Evolutionary conservation across 345 rosid species (phyloP).

Genomic region (Citrus hindsii): DNA sequence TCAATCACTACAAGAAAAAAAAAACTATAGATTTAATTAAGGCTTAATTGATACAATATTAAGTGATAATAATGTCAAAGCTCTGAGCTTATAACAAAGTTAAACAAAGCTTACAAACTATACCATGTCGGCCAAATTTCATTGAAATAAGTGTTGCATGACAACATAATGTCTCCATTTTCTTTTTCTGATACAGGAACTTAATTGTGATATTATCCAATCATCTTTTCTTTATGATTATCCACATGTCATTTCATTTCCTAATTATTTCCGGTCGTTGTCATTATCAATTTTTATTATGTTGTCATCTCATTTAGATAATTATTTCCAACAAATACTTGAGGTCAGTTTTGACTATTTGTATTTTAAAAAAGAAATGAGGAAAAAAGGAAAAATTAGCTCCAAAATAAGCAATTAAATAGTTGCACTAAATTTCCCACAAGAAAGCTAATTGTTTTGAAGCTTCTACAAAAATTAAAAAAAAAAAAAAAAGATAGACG

Average conservation of each 20-base stretch:
- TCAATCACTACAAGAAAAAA: too few relatives aligned
- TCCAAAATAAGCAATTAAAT: neutral
- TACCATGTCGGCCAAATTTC: neutral
- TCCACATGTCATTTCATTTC: neutral
- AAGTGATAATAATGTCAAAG: too few relatives aligned
- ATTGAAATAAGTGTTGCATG: neutral
- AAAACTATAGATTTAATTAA: too few relatives aligned
- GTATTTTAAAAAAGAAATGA: neutral
- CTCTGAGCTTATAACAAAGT: neutral
- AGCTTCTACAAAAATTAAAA: too few relatives aligned
- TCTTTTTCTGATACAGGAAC: neutral
- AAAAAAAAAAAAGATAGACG: too few relatives aligned
- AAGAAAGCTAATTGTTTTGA: too few relatives aligned
- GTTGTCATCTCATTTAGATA: neutral
- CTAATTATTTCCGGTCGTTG: neutral
- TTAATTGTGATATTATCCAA: too few relatives aligned
- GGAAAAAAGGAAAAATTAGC: neutral
- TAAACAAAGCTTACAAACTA: neutral
- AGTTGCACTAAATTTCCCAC: too few relatives aligned
- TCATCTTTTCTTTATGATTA: neutral
- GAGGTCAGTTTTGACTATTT: neutral
- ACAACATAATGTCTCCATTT: slow-evolving; percentile 16
- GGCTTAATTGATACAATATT: too few relatives aligned
- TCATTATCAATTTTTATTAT: neutral
- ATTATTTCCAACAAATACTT: neutral